A percentile compares a stretch with the other conserved stretches of the same genome.
Conservation (phyloP, 805 yeast species). For the Wickerhamiella bombiphila region DNA sequence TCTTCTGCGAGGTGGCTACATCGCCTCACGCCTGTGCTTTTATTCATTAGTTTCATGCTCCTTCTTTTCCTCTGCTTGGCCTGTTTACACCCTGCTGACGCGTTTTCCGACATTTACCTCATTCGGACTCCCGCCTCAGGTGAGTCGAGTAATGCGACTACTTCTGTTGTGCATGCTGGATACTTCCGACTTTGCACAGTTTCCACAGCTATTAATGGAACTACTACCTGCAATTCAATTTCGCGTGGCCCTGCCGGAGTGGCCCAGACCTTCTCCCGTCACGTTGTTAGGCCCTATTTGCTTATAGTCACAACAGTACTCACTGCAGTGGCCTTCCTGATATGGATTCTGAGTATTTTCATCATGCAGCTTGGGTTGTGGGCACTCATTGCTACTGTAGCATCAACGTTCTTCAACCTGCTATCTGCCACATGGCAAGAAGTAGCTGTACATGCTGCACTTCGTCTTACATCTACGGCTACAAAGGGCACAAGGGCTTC, state of each 20-base stretch:
- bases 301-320: constrained; percentile 6
- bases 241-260: constrained; percentile 4
- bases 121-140: constrained; percentile 2
- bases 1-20: neutral
- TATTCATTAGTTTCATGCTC: constrained; percentile 8
- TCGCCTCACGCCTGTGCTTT: neutral
- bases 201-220: neutral
- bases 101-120: constrained; percentile 8
- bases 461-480: constrained; percentile 5
- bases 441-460: constrained; percentile 15
- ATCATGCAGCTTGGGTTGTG: neutral
- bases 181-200: constrained; percentile 8
- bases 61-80: constrained; percentile 8
- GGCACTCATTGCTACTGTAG: neutral
- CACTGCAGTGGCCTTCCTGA: neutral
- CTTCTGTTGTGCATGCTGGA: constrained; percentile 4
- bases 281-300: constrained; percentile 14
- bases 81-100: constrained; percentile 2
- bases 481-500: constrained; percentile 13
- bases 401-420: constrained; percentile 5
- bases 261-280: constrained; percentile 7
- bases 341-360: neutral
- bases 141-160: neutral
- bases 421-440: constrained; percentile 16
- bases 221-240: neutral